Evolutionary conservation across 2,329 filamentous ascomycete genomes (phyloP), one percentile per base, ranked within the genome.

Genomic region (Colletotrichum lindemuthianum): DNA sequence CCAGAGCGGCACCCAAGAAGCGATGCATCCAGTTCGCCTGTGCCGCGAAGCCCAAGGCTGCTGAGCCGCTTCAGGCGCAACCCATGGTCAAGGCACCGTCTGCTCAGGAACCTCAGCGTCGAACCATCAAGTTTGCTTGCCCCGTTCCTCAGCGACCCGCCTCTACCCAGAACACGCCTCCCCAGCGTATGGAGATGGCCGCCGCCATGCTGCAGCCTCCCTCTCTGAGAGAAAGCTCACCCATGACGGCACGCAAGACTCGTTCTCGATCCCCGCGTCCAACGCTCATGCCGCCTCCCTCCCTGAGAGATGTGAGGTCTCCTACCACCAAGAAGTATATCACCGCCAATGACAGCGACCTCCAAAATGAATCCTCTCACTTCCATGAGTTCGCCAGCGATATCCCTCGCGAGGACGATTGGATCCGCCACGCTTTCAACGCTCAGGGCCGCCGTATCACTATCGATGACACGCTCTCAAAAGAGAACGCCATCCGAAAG

Each of bases 311-410:
- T 58, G 78, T 78, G 3, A 74, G 75, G 4, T 73, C 76, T 3
- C 67, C 72, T 40, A 76, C 79, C 37, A 72, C 74, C 36, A 78
- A 77, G 66, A 84, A 81, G 68, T 87, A 82, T 69, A 75, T 87
- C 12, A 82, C 80, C 8, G 85, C 83, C 13, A 77, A 82, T 61
- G 79, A 80, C 6, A 78, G 73, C 40, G 85, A 87, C 53, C 72
- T 87, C 47, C 78, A 79, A 41, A 81, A 80, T 44, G 86, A 90
- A 67, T 82, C 83, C 33, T 88, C 80, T 73, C 88, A 81, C 52
- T 98, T 97, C 74, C 92, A 97, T 75, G 95, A 97, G 72, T 98
- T 98, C 75, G 95, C 92, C 47, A 93, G 91, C 74, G 93, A 92
- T 53, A 85, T 89, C 63, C 84, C 90, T 44, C 88, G 92, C 63